Percentiles rank a stretch among this genome's conserved stretches.
Conservation (phyloP, 2,329 filamentous ascomycete genomes). For the Penicillium sp. region DNA sequence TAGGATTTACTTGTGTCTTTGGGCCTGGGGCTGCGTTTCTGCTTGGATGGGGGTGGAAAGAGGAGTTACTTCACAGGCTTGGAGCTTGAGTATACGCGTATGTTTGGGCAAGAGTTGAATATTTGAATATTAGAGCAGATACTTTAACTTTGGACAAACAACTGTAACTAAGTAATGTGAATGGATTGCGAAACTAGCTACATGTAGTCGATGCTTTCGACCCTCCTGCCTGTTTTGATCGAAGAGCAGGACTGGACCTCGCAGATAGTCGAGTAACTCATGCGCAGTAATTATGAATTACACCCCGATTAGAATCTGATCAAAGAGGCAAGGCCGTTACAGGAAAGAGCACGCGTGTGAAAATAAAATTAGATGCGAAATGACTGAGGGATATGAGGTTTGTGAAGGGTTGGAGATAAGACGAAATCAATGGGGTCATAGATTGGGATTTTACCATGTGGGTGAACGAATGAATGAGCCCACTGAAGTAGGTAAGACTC, state of each 20-base stretch:
- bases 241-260: background rate
- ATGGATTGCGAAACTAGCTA: constrained; percentile 7
- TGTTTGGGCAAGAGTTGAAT: background rate
- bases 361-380: background rate
- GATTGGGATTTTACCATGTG: background rate
- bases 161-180: background rate
- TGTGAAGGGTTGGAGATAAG: background rate
- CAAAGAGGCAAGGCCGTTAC: background rate
- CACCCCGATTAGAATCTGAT: background rate
- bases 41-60: constrained; percentile 1
- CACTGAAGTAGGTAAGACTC: background rate
- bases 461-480: background rate
- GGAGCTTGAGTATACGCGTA: background rate
- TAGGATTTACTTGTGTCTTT: background rate
- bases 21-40: background rate
- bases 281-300: constrained; percentile 15
- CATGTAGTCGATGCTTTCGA: background rate
- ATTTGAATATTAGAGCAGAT: background rate
- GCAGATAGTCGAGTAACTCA: background rate
- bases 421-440: background rate
- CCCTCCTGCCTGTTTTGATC: background rate
- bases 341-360: background rate
- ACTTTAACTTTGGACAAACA: background rate
- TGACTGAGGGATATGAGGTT: background rate
- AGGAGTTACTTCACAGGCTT: background rate